A percentile compares a stretch with the other conserved stretches of the same genome.
Evolutionary conservation across 1,139 yeast species (phyloP).

Genomic region (Candida sanyaensis): DNA sequence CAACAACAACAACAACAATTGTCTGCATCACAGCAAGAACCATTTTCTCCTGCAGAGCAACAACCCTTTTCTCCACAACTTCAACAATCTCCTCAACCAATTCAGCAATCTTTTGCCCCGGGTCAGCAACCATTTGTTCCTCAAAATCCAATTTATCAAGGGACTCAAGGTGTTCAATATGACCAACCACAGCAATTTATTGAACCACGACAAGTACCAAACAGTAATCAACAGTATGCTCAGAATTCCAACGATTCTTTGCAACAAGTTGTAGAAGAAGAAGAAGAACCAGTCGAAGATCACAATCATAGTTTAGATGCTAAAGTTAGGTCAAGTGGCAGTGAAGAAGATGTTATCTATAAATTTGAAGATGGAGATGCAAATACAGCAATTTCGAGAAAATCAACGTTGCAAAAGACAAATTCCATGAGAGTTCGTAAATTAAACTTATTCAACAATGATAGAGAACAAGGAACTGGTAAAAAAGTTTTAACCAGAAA

Average conservation of each 20-base stretch:
- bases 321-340: conserved; percentile 8
- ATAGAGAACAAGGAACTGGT: conserved; percentile 1
- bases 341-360: conserved; percentile 34
- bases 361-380: conserved; percentile 30
- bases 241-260: conserved; percentile 37
- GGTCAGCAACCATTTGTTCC: conserved; percentile 4
- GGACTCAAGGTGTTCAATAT: background rate
- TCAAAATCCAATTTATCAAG: background rate
- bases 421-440: conserved; percentile 48
- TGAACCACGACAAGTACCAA: background rate
- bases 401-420: conserved; percentile 41
- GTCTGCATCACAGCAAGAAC: too few species aligned
- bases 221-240: background rate
- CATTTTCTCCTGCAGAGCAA: background rate
- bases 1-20: conserved; percentile 4
- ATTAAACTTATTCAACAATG: conserved; percentile 35
- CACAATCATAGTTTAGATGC: conserved; percentile 4
- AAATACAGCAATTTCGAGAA: conserved; percentile 34
- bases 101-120: conserved; percentile 3
- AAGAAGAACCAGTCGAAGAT: conserved; percentile 22
- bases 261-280: conserved; percentile 45
- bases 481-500: conserved; percentile 5
- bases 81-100: background rate
- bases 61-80: too few species aligned
- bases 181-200: background rate